Evolutionary conservation across 345 rosid species (phyloP).

Genomic region (Gossypium rotundifolium): DNA sequence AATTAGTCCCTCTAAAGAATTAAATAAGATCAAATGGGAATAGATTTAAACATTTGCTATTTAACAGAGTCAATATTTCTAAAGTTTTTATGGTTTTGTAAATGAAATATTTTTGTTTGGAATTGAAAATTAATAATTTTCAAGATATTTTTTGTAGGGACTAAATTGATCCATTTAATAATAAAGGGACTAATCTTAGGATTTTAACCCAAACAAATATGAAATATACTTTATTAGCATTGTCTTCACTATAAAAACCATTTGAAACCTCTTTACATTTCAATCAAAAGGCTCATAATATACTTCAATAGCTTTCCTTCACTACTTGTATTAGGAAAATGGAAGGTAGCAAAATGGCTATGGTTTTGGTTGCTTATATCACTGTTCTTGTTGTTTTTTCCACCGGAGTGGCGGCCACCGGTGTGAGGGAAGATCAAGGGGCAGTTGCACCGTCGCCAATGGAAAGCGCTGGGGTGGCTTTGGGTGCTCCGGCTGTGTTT

Average conservation of each 20-base stretch:
- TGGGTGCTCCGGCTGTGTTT: slow-evolving; percentile 21
- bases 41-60: too few species aligned
- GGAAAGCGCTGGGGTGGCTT: slow-evolving; percentile 25
- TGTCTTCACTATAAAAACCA: slow-evolving; percentile 12
- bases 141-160: too few species aligned
- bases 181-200: too few species aligned
- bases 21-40: too few species aligned
- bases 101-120: too few species aligned
- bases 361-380: slow-evolving; percentile 20
- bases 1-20: too few species aligned
- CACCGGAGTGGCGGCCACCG: slow-evolving; percentile 2
- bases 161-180: too few species aligned
- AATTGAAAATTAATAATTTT: too few species aligned
- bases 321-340: slow-evolving; percentile 1
- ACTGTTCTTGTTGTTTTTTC: slow-evolving; percentile 11
- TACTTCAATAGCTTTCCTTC: background rate
- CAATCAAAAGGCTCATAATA: background rate
- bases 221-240: background rate
- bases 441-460: slow-evolving; percentile 28
- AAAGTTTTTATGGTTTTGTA: too few species aligned
- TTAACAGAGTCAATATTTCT: too few species aligned
- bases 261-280: background rate
- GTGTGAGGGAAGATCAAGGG: slow-evolving; percentile 22
- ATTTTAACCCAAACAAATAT: too few species aligned
- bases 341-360: slow-evolving; percentile 23